Base-by-base conservation (phyloP, 2,329 filamentous ascomycete species). In the Fusarium sp. region DNA sequence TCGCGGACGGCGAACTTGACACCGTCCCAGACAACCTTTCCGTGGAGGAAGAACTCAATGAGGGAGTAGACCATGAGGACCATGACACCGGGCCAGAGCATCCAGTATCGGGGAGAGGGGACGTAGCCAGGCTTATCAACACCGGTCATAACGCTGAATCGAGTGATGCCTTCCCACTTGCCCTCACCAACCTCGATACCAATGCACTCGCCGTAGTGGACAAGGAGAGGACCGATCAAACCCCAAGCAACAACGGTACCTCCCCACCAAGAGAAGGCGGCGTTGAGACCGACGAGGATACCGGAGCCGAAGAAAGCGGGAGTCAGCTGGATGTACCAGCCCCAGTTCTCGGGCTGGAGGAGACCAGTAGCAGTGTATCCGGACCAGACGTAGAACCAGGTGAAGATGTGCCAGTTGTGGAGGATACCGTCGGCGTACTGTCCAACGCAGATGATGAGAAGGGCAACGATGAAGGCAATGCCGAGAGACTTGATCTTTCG, bases 401-500 rank as follows among this genome's bases (percentile, higher is more conserved):
- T 83, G 64, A 85, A 84, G 63, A 83, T 75, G 65, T 85, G 84
- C 84, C 85, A 87, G 74, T 87, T 85, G 81, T 86, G 88, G 7
- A 89, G 78, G 57, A 89, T 86, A 19, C 87, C 87, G 15, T 84
- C 78, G 28, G 85, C 85, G 68, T 89, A 89, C 61, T 89, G 83
- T 0, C 85, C 86, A 9, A 84, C 83, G 14, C 89, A 83, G 60
- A 87, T 84, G 44, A 86, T 82, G 26, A 81, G 56, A 17, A 89
- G 76, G 5, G 86, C 85, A 43, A 75, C 76, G 15, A 76, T 62
- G 72, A 90, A 89, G 2, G 86, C 79, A 50, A 78, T 79, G 0
- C 79, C 79, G 17, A 89, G 78, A 5, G 84, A 86, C 74, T 83
- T 86, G 74, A 88, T 85, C 79, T 88, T 89, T 64, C 80, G 80